Evolutionary conservation across 2,329 filamentous ascomycete species (phyloP), one percentile per base, ranked within the genome.

Genomic region (Cadophora malorum): DNA sequence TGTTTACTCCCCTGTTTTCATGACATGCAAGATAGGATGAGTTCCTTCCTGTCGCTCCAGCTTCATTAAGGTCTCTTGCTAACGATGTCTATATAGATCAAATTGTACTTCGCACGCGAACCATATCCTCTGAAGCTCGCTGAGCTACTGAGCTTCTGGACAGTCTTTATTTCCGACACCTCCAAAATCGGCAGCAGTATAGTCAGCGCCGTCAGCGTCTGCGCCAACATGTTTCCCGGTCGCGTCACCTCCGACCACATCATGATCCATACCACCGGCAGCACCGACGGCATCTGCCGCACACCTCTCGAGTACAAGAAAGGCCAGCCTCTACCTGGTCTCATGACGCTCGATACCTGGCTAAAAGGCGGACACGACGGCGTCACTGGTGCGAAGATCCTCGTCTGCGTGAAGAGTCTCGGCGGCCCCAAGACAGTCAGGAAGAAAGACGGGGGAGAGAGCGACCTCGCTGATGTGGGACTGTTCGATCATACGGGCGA

Each of bases 401-500:
- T 89, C 2, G 83, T 88, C 0, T 86, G 86, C 62, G 84, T 89
- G 4, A 86, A 86, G 75, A 86, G 83, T 66, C 80, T 89, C 64
- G 85, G 86, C 0, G 80, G 81, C 6, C 81, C 80, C 62, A 86
- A 84, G 76, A 82, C 72, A 78, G 80, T 88, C 35, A 80, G 80
- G 3, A 83, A 81, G 67, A 85, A 84, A 53, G 60, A 66, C 53
- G 70, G 81, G 50, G 79, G 73, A 3, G 75, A 78, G n/a, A 78
- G 80, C 0, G 80, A 84, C 35, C 78, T 86, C 14, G 74, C 84
- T 31, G 84, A 85, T 56, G 76, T 89, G 4, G 78, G 80, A 4
- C 77, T 89, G 10, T 87, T 87, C 72, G 88, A 90, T 74, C 82
- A 89, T 72, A 88, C 86, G 0, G 81, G 81, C 1, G 82, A 83